Evolutionary conservation across 2,329 filamentous ascomycete species (phyloP).

Genomic region (Ophiostoma angusticollis): DNA sequence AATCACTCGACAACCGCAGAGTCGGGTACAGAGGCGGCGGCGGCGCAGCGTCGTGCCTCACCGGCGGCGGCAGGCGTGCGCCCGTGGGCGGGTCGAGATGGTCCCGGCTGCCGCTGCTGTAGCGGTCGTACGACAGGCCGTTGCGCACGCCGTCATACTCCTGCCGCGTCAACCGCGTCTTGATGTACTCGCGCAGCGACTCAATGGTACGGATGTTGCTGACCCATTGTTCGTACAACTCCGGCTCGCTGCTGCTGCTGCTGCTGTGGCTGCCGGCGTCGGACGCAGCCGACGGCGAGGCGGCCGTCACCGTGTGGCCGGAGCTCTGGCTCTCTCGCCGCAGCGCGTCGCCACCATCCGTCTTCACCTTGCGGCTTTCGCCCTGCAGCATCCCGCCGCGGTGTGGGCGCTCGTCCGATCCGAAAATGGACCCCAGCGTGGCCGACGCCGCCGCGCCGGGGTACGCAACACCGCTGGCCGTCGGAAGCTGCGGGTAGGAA

Average conservation of each 20-base stretch:
- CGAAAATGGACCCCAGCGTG: slow-evolving; percentile 56
- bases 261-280: slow-evolving; percentile 39
- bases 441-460: slow-evolving; percentile 55
- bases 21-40: slow-evolving; percentile 12
- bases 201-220: slow-evolving; percentile 55
- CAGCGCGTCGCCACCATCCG: slow-evolving; percentile 14
- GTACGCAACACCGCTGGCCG: slow-evolving; percentile 44
- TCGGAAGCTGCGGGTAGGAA: slow-evolving; percentile 65
- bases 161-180: slow-evolving; percentile 40
- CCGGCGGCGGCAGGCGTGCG: slow-evolving; percentile 7
- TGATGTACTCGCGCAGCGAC: slow-evolving; percentile 44
- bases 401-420: slow-evolving; percentile 48
- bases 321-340: slow-evolving; percentile 29
- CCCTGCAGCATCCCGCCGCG: slow-evolving; percentile 56
- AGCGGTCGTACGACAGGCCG: background rate
- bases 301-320: slow-evolving; percentile 31
- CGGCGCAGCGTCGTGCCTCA: slow-evolving; percentile 8
- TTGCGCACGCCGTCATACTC: slow-evolving; percentile 32
- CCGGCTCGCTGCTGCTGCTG: slow-evolving; percentile 38
- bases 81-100: slow-evolving; percentile 22
- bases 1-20: slow-evolving; percentile 12
- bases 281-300: slow-evolving; percentile 43
- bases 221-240: slow-evolving; percentile 51
- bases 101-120: background rate
- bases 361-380: slow-evolving; percentile 30